Evolutionary conservation across 2,329 filamentous ascomycete genomes (phyloP), one percentile per base, ranked within the genome.

Genomic region (Penicillium sp.): DNA sequence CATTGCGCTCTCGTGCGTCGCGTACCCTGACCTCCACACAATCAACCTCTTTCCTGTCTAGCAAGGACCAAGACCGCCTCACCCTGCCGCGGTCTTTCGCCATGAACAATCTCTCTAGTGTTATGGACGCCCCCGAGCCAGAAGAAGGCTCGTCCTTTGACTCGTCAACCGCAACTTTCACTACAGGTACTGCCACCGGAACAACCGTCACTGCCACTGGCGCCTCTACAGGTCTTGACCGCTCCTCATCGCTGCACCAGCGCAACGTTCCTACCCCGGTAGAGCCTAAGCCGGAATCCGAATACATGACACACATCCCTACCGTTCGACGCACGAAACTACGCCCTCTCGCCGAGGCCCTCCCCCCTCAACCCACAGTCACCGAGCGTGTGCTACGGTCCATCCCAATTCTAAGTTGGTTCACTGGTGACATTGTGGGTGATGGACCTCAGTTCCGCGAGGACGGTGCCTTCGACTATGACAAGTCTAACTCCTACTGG

Each of bases 361-460:
- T 91, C 26, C 82, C 88, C 14, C 88, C 88, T 2, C 85, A 88
- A 63, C 84, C 85, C 47, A 87, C 86, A 2, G 79, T 85, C 53
- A 76, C 82, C 33, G 86, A 89, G 72, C 82, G 85, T 49, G 69
- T 89, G 20, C 73, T 89, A 52, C 82, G 82, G 61, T 83, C 82
- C 51, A 83, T 91, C 40, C 89, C 89, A 2, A 80, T 91, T 57
- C 75, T 91, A 57, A 83, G 82, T 64, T 91, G 87, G 85, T 88
- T 92, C 68, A 86, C 85, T 44, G 86, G 73, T 26, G 76, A 77
- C 52, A 76, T 79, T 37, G 77, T 79, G 18, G 77, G 76, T 8
- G 76, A 78, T 54, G 77, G 77, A 2, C 76, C 77, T 8, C 68
- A 74, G 56, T 60, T 79, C 20, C 70, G 70, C 27, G 77, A 79